Evolutionary conservation across 345 rosid species (phyloP).

Genomic region (Moringa oleifera): DNA sequence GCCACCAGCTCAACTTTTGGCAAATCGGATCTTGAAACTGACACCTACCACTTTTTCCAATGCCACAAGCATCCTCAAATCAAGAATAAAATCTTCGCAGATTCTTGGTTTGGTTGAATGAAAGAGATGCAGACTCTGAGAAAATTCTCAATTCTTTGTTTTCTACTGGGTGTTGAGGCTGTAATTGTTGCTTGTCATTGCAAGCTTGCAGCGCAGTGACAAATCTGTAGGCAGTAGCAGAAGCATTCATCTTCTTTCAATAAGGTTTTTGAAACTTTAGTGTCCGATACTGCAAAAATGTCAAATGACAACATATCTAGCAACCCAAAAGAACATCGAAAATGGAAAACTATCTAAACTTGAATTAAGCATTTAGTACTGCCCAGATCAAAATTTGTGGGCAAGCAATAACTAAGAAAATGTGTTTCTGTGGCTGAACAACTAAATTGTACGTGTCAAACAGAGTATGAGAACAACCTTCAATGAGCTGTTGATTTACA

Average conservation of each 20-base stretch:
- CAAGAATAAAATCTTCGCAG: not conserved
- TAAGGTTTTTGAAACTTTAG: not conserved
- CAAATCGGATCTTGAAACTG: conserved; percentile 4
- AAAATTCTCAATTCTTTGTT: not conserved
- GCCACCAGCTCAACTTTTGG: not conserved
- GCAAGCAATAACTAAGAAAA: not conserved
- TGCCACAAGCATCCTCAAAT: not conserved
- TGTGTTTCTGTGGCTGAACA: not conserved
- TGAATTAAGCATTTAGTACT: not conserved
- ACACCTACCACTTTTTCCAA: not conserved
- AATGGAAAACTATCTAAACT: no score
- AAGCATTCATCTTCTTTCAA: not conserved
- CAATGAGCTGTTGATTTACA: not conserved
- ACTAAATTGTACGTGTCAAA: not conserved
- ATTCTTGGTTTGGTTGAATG: not conserved
- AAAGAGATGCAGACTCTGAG: not conserved
- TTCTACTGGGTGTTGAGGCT: not conserved
- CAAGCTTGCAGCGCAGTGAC: not conserved
- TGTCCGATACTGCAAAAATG: not conserved
- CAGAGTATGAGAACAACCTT: not conserved
- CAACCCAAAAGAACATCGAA: no score
- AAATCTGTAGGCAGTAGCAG: not conserved
- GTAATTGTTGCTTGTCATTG: not conserved
- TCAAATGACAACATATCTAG: no score
- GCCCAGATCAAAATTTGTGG: not conserved